phyloP scores from a whole-genome alignment of 176 grass and related monocot genomes.

The Olyra latifolia region DNA sequence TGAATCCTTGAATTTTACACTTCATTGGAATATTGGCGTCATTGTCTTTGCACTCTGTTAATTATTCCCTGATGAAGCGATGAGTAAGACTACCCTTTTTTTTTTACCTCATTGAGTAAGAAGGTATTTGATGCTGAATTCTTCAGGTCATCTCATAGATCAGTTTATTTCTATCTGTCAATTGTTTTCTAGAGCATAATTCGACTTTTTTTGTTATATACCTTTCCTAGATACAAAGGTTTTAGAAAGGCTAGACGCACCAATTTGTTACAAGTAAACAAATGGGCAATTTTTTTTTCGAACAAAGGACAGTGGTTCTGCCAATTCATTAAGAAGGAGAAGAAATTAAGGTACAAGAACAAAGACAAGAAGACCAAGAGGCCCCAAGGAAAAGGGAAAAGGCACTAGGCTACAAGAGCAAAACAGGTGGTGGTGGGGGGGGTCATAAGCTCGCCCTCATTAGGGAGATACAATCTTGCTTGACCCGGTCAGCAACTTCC shows the following conservation, averaged over 20 bases:
- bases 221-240: background rate
- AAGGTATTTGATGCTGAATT: background rate
- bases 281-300: no score
- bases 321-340: no score
- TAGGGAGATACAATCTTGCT: no score
- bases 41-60: background rate
- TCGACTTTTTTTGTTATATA: background rate
- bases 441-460: no score
- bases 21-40: background rate
- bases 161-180: background rate
- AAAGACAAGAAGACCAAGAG: no score
- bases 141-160: background rate
- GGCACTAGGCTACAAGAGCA: no score
- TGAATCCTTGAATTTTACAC: conserved; percentile 6
- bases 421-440: no score
- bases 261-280: background rate
- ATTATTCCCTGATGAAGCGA: background rate
- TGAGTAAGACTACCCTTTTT: background rate
- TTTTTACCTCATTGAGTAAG: background rate
- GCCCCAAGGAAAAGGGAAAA: no score
- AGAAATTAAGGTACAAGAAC: no score
- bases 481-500: no score
- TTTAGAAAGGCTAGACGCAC: background rate
- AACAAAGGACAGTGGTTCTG: no score
- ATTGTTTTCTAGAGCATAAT: background rate